Base-by-base conservation (phyloP, 2,329 filamentous ascomycete species). In the Shiraia sp. region DNA sequence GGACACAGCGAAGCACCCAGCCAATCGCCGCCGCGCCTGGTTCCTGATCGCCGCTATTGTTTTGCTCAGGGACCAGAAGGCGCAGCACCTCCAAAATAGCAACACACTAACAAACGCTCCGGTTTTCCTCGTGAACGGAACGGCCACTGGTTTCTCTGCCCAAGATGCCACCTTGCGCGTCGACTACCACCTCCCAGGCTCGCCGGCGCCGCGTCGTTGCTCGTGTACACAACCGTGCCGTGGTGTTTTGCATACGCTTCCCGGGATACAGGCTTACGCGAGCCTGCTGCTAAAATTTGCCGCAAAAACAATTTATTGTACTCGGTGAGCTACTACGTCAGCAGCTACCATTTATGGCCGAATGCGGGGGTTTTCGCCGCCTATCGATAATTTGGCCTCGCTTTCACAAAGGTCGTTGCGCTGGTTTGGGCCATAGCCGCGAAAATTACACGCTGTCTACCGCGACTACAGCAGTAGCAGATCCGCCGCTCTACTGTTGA, bases 81-180 rank as follows among this genome's bases (percentile, higher is more conserved):
- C 65, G 61, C 61, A 66, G 64, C 58, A 45, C 2, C 39, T 52
- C 57, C 51, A 61, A 61, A 66, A 65, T 66, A 66, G 64, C 49
- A 64, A 53, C 61, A 47, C 57, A 58, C 60, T 16, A 35, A 45
- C 43, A 29, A 37, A 49, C 46, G 42, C 53, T 34, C 46, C 51
- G 19, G 37, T 51, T 48, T 49, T 46, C 32, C 42, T 40, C 30
- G 39, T 25, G 16, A 35, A 45, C 37, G 22, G 16, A 35, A 45
- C 40, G 22, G 44, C 42, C 43, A 45, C 45, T 41, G 47, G 40
- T 33, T 31, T 49, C 39, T 49, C 44, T 47, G 36, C 36, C 38
- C 40, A 42, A 50, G 44, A 51, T 51, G 47, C 51, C 55, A 42
- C 51, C 39, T 36, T 34, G 42, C 36, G 38, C 8, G 31, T 13